Evolutionary conservation across 1,139 yeast genomes (phyloP).

Genomic region (Candida neerlandica): DNA sequence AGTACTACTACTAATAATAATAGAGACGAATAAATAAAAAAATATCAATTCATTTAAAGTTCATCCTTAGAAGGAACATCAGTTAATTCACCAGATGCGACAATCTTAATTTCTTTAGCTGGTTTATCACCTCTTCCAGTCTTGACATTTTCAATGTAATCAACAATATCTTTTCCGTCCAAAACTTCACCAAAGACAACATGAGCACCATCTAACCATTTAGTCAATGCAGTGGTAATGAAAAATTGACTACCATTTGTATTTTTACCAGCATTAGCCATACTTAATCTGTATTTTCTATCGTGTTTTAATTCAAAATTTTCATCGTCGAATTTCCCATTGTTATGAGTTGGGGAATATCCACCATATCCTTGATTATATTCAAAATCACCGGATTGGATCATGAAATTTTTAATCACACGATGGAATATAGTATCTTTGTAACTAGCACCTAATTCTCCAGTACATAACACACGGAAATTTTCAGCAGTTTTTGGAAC

Average conservation of each 20-base stretch:
- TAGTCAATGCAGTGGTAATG: slow-evolving; percentile 62
- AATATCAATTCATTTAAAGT: slow-evolving; percentile 20
- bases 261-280: slow-evolving; percentile 67
- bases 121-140: slow-evolving; percentile 57
- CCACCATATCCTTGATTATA: slow-evolving; percentile 64
- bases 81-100: slow-evolving; percentile 47
- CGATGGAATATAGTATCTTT: slow-evolving; percentile 57
- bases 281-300: slow-evolving; percentile 58
- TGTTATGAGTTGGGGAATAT: slow-evolving; percentile 43
- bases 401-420: slow-evolving; percentile 59
- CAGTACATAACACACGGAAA: slow-evolving; percentile 60
- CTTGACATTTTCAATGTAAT: slow-evolving; percentile 54
- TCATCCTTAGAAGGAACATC: slow-evolving; percentile 27
- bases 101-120: slow-evolving; percentile 50
- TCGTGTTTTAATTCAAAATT: slow-evolving; percentile 59
- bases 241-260: slow-evolving; percentile 70
- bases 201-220: slow-evolving; percentile 68
- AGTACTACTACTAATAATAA: no score
- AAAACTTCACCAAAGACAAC: slow-evolving; percentile 83
- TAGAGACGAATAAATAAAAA: neutral
- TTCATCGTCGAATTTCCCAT: slow-evolving; percentile 61
- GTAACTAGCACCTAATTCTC: slow-evolving; percentile 59
- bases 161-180: slow-evolving; percentile 67
- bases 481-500: slow-evolving; percentile 64
- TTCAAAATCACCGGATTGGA: slow-evolving; percentile 66